Base-by-base conservation (phyloP, 1,139 yeast species). In the Suhomyces terraborum region DNA sequence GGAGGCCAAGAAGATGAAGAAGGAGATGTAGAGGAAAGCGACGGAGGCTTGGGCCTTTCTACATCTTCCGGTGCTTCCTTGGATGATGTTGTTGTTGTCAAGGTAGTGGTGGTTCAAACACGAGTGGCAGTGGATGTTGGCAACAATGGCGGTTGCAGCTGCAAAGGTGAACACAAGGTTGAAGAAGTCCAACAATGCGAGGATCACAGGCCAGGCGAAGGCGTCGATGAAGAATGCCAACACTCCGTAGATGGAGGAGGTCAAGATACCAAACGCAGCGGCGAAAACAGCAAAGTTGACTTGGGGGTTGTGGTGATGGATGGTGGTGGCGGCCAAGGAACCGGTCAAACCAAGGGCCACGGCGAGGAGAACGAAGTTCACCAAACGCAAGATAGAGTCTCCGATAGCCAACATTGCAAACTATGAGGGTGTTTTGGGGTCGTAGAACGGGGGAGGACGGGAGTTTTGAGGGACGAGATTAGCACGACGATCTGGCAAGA, bases 71-170 rank as follows among this genome's bases (percentile, higher is more conserved):
- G 69, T 54, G 34, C 83, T 75, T 52, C 95, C 95, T 72, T 88
- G 91, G 51, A 84, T 66, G 53, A 89, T 78, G 50, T 66, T 69
- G 77, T 91, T 88, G 54, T 53, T 33, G 54, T 80, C 73, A 52
- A 88, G 50, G 76, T 88, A 89, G 42, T 43, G 52, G 48, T 73
- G 53, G 80, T 88, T 86, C 54, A 69, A 45, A 77, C 98, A 93
- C 35, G 95, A 84, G 78, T 89, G 96, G 49, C 75, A 78, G 66
- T 88, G 80, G 63, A 86, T 82, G 56, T 83, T 94, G 50, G 89
- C 95, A 43, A 97, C 98, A 64, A 93, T 73, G 40, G 96, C 96
- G 44, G 95, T 81, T 53, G 93, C 98, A 53, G 88, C 98, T 43
- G 98, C 82, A 68, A 93, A 88, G 46, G 96, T 83, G 80, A 93